Evolutionary conservation across 176 grass and related monocot species (phyloP), one percentile per base, ranked within the genome.

Genomic region (Melocanna baccifera): DNA sequence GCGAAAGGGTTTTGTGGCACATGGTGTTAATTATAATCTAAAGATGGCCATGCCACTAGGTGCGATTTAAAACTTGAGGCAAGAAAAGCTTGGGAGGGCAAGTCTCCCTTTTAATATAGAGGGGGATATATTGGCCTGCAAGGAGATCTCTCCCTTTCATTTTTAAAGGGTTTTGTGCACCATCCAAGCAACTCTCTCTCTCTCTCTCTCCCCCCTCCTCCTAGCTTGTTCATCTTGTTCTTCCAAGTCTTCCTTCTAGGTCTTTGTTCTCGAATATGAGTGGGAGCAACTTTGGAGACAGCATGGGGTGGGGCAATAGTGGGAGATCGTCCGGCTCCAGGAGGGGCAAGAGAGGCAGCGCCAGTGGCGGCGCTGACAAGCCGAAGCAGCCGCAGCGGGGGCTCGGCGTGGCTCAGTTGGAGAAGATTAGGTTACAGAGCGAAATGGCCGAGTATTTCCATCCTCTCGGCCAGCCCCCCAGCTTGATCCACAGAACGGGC

Each of bases 371-470:
- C n/a, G 42, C 59, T 14, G 85, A 92, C 68, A 94, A 90, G 72
- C 90, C 90, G 36, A 94, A 91, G 90, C 92, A 90, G 81, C 92
- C 92, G 14, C 92, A 94, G 67, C 79, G 92, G 18, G 92, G 92
- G 29, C 87, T 94, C 9, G 92, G 92, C 2, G 92, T 94, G 36
- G 92, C 92, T 59, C 87, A 94, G 86, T 74, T 94, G 37, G 92
- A 94, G 87, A 94, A 94, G 87, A 94, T 94, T 84, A 92, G 92
- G 76, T 71, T 94, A 67, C 92, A 94, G 73, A 86, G 85, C 62
- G 92, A 94, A 86, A 94, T 94, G 92, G 92, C 82, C 3, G 92
- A 94, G 78, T 94, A 86, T 77, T 79, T 82, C 62, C 73, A 83
- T 77, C 87, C 92, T 36, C 80, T 86, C 66, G 86, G 90, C 73